Base-by-base conservation (phyloP, 257 asterid species). In the Solanum corneliomulleri region DNA sequence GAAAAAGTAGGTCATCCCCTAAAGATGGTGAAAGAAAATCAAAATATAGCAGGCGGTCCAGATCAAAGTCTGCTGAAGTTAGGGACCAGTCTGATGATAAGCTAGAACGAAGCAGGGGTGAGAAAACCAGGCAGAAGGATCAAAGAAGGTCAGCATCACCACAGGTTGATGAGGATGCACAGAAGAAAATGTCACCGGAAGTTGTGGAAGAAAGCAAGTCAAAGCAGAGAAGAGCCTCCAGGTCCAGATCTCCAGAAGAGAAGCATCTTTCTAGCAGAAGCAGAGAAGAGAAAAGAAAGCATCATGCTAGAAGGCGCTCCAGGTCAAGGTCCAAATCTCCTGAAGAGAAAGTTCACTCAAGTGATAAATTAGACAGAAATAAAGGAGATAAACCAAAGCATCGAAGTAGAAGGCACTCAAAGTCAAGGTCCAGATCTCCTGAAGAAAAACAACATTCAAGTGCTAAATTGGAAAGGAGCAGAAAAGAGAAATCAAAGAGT, bases 41-140 rank as follows among this genome's bases (percentile, higher is more conserved):
- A 71, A 95, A 91, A 88, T 91, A 88, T 87, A 93, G 95, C 89
- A 92, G 91, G 91, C 93, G 91, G 62, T 94, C 98, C 10, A 91
- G 95, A 91, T 95, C 99, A 83, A 92, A 89, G 89, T 95, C 98
- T 85, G 93, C 86, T 86, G 99, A 94, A 89, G 90, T 77, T 66
- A 92, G 91, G 87, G 91, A 89, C 90, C 92, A 84, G 72, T 89
- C 96, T 66, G 90, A 93, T 85, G 94, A 93, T 87, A 92, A 89
- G 91, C 88, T 89, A 86, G 92, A 91, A 86, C 85, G 85, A 76
- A 90, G 70, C 64, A 90, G 89, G 87, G 94, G 89, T 78, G 98
- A 90, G 44, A 95, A 91, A 70, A 49, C 94, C 47, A 94, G 88
- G 91, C 91, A 88, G 70, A 90, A 91, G 83, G 91, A 89, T 41